Percentiles rank a stretch among this genome's conserved stretches.
Evolutionary conservation across 2,329 filamentous ascomycete genomes (phyloP).

Genomic region (Pseudovirgaria hyperparasitica): DNA sequence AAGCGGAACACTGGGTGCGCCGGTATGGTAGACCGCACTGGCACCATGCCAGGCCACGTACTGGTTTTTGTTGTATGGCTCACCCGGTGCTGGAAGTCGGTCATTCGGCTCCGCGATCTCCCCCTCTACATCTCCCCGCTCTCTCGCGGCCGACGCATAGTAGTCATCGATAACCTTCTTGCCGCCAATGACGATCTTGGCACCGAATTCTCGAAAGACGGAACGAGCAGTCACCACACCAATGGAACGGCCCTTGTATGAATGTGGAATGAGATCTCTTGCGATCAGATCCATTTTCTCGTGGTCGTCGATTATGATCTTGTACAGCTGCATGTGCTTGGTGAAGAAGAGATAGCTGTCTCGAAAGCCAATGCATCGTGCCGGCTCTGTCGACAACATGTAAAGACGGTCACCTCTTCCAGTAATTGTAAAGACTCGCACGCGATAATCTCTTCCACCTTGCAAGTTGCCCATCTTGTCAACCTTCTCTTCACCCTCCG

Average conservation of each 20-base stretch:
- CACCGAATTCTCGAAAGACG: constrained; percentile 93
- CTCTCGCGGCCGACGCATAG: constrained; percentile 60
- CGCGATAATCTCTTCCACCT: constrained; percentile 82
- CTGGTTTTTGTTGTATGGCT: constrained; percentile 96
- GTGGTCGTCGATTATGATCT: constrained; percentile 96
- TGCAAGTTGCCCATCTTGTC: constrained; percentile 75
- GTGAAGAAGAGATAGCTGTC: constrained; percentile 99
- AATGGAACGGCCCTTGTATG: constrained; percentile 95
- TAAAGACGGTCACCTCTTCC: constrained; percentile 78
- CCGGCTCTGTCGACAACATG: constrained; percentile 97
- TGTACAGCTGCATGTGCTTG: constrained; percentile 91
- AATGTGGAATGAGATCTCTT: constrained; percentile 89
- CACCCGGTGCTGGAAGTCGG: constrained; percentile 56
- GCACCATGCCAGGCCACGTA: constrained; percentile 98
- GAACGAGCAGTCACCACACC: constrained; percentile 93
- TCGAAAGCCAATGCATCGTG: constrained; percentile 89
- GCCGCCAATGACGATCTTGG: constrained; percentile 85
- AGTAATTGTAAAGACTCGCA: constrained; percentile 83
- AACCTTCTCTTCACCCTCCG: constrained; percentile 85
- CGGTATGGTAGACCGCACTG: constrained; percentile 87
- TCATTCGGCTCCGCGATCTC: constrained; percentile 88
- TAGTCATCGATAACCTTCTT: constrained; percentile 83
- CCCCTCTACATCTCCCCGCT: constrained; percentile 71
- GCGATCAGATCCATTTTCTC: constrained; percentile 96
- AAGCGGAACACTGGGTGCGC: constrained; percentile 61